Evolutionary conservation across 495 filamentous ascomycete genomes (phyloP).

Genomic region (Apodospora peruviana): DNA sequence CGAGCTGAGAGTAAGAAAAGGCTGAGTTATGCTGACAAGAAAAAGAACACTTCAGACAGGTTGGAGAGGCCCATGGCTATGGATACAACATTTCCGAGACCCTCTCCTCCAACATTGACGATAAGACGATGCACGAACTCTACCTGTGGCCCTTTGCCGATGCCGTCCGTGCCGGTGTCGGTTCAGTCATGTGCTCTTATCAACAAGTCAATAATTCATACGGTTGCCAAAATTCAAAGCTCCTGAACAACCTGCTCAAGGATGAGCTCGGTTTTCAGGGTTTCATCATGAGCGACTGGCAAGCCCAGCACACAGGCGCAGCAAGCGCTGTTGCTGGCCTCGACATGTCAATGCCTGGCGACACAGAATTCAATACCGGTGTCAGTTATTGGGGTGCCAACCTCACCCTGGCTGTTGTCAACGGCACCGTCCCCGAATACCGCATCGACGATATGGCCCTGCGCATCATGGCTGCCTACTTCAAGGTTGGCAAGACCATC

Average conservation of each 20-base stretch:
- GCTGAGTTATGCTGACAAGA: conserved; percentile 7
- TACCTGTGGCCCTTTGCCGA: conserved; percentile 68
- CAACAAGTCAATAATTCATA: conserved; percentile 87
- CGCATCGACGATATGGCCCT: conserved; percentile 89
- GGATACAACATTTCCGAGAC: conserved; percentile 60
- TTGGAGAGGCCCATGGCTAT: conserved; percentile 53
- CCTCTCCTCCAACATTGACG: conserved; percentile 80
- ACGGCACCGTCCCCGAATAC: conserved; percentile 87
- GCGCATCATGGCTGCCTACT: conserved; percentile 90
- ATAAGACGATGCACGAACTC: conserved; percentile 89
- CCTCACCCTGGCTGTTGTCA: conserved; percentile 75
- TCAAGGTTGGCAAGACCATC: conserved; percentile 72
- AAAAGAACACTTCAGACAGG: conserved; percentile 79
- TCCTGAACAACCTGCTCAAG: conserved; percentile 79
- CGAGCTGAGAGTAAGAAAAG: no score
- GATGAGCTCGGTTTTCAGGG: conserved; percentile 91
- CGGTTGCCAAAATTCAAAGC: conserved; percentile 76
- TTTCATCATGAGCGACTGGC: conserved; percentile 88
- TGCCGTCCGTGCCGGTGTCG: conserved; percentile 56
- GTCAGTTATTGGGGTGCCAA: conserved; percentile 81
- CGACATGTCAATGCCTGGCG: conserved; percentile 96
- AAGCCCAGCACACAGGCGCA: conserved; percentile 80
- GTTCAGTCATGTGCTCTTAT: conserved; percentile 91
- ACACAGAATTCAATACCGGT: conserved; percentile 66
- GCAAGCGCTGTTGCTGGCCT: conserved; percentile 74